Evolutionary conservation across 495 filamentous ascomycete genomes (phyloP).

Genomic region (Emericellopsis terricola): DNA sequence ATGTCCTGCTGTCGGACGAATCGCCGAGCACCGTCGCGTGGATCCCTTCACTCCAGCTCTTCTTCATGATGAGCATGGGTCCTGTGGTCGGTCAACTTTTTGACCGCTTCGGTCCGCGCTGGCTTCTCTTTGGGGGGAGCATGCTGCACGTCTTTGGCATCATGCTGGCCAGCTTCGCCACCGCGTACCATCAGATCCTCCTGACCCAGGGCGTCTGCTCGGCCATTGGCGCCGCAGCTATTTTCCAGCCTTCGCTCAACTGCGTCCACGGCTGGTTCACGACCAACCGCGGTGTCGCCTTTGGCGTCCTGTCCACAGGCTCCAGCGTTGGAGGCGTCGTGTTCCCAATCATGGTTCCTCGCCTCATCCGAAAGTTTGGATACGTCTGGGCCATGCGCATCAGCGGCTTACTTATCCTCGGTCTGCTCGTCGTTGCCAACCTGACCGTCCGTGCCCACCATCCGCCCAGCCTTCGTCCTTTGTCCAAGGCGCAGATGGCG

Average conservation of each 20-base stretch:
- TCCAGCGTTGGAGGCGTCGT: slow-evolving; percentile 42
- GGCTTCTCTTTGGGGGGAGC: slow-evolving; percentile 34
- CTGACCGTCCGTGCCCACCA: slow-evolving; percentile 7
- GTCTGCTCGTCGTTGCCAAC: slow-evolving; percentile 32
- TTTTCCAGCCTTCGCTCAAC: slow-evolving; percentile 16
- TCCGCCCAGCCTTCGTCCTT: slow-evolving; percentile 6
- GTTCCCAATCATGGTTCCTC: slow-evolving; percentile 43
- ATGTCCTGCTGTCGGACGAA: slow-evolving; percentile 25
- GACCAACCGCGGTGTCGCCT: slow-evolving; percentile 41
- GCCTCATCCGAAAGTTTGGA: slow-evolving; percentile 35
- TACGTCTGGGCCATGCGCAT: slow-evolving; percentile 51
- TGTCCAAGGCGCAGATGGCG: slow-evolving; percentile 4
- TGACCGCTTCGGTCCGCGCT: slow-evolving; percentile 3
- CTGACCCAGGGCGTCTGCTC: slow-evolving; percentile 33
- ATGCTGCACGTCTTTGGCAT: slow-evolving; percentile 49
- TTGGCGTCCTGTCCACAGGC: slow-evolving; percentile 42
- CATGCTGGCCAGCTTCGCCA: slow-evolving; percentile 46
- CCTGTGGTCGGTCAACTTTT: slow-evolving; percentile 31
- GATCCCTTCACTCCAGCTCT: slow-evolving; percentile 28
- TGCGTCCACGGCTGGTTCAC: slow-evolving; percentile 34
- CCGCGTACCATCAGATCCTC: slow-evolving; percentile 40
- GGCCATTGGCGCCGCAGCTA: slow-evolving; percentile 13
- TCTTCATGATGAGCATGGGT: slow-evolving; percentile 26
- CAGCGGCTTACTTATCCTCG: slow-evolving; percentile 42
- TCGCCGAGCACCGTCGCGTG: slow-evolving; percentile 33